These are phyloP conservation scores for Rasamsonia emersonii DNA, from an alignment of 2,329 filamentous ascomycete species.

Conservation along the genomic window DNA sequence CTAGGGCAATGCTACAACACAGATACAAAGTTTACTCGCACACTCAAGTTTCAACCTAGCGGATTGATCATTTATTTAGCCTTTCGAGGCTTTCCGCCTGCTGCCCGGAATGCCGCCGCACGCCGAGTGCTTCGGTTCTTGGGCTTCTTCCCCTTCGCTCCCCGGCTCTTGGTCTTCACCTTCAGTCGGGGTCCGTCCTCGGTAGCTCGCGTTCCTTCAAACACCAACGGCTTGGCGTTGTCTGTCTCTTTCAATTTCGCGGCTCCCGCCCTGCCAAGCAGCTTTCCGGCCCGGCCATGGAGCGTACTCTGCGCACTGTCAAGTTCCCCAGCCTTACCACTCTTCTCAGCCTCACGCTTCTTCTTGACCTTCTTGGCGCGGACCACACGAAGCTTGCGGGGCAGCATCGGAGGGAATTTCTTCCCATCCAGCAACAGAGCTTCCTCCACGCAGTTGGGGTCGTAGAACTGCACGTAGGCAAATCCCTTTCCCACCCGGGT, in stretches of 20 bases:
- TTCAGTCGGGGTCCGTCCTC: slow-evolving; percentile 22
- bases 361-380: slow-evolving; percentile 66
- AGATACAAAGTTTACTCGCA: too few relatives aligned
- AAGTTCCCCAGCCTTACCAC: slow-evolving; percentile 13
- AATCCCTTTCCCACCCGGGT: slow-evolving; percentile 95
- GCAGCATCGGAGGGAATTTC: slow-evolving; percentile 90
- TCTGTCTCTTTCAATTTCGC: slow-evolving; percentile 25
- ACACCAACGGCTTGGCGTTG: slow-evolving; percentile 28
- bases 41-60: slow-evolving; percentile 5
- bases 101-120: slow-evolving; percentile 34
- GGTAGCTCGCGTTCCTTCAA: slow-evolving; percentile 37
- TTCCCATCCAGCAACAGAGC: slow-evolving; percentile 82
- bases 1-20: too few relatives aligned
- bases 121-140: slow-evolving; percentile 34
- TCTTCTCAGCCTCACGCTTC: slow-evolving; percentile 17
- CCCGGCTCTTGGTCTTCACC: slow-evolving; percentile 31
- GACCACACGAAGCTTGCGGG: slow-evolving; percentile 73
- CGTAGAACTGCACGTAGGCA: slow-evolving; percentile 94
- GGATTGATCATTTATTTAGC: slow-evolving; percentile 9
- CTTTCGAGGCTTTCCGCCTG: slow-evolving; percentile 23
- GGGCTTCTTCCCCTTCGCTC: slow-evolving; percentile 29
- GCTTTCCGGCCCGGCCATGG: slow-evolving; percentile 29
- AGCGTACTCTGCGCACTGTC: slow-evolving; percentile 25
- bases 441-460: slow-evolving; percentile 81
- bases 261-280: slow-evolving; percentile 31